Percentiles rank a stretch among this genome's conserved stretches.
Evolutionary conservation across 768 basidiomycete genomes (phyloP).

Genomic region (Mycena epipterygia): DNA sequence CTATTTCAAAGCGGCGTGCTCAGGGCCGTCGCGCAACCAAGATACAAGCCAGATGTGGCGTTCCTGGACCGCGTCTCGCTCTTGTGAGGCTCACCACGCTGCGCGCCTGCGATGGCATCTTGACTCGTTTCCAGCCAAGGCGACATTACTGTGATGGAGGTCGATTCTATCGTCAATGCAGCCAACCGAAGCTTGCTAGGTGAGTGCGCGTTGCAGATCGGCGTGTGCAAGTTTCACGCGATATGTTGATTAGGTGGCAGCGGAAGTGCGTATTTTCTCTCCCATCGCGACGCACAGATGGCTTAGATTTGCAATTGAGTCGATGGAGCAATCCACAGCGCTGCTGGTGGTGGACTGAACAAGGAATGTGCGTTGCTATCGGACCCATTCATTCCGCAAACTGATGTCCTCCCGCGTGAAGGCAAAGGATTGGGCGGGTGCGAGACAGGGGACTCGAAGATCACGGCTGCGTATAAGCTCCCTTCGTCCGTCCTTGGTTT

Average conservation of each 20-base stretch:
- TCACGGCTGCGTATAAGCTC: slow-evolving; percentile 82
- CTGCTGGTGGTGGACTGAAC: slow-evolving; percentile 75
- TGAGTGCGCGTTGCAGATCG: slow-evolving; percentile 44
- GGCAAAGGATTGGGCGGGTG: slow-evolving; percentile 78
- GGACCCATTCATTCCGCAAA: background rate
- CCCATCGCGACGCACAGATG: background rate
- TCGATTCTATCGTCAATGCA: slow-evolving; percentile 87
- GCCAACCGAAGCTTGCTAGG: slow-evolving; percentile 82
- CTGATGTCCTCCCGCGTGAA: slow-evolving; percentile 43
- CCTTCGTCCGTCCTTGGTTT: slow-evolving; percentile 70
- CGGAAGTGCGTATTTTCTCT: slow-evolving; percentile 66
- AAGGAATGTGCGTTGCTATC: slow-evolving; percentile 72
- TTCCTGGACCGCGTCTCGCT: slow-evolving; percentile 75
- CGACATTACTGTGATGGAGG: slow-evolving; percentile 79
- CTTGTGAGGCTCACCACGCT: slow-evolving; percentile 60
- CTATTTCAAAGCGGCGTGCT: slow-evolving; percentile 63
- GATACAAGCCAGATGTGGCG: slow-evolving; percentile 51
- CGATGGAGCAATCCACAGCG: slow-evolving; percentile 85
- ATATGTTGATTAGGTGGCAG: slow-evolving; percentile 70
- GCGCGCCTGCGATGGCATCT: slow-evolving; percentile 1
- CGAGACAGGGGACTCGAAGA: slow-evolving; percentile 80
- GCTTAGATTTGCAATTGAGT: slow-evolving; percentile 55
- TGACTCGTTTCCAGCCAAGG: slow-evolving; percentile 66
- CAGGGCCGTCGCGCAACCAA: slow-evolving; percentile 44
- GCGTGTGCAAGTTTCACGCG: background rate